Percentiles rank a stretch among this genome's conserved stretches.
Conservation (phyloP, 1,284 basidiomycete genomes). For the Marasmius sp. region DNA sequence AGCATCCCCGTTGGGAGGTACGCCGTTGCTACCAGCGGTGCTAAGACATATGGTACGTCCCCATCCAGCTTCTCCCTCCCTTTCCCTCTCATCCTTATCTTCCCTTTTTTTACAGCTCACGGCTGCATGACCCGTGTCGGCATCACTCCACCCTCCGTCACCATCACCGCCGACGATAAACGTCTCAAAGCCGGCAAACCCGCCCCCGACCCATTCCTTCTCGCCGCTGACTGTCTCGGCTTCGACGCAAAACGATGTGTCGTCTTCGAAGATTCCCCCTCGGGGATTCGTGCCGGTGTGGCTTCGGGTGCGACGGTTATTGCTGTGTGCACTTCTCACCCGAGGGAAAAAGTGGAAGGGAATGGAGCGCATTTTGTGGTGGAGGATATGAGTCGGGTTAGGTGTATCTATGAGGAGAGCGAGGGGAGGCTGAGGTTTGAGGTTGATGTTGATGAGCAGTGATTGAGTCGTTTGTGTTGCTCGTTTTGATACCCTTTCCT, state of each 20-base stretch:
- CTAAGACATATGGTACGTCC: constrained; percentile 63
- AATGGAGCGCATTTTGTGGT: constrained; percentile 70
- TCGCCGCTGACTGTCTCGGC: constrained; percentile 72
- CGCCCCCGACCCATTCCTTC: constrained; percentile 72
- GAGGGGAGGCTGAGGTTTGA: no score
- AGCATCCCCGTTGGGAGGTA: constrained; percentile 67
- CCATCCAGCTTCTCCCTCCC: constrained; percentile 3
- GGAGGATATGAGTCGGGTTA: constrained; percentile 57
- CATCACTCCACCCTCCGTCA: constrained; percentile 69
- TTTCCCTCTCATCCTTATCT: constrained; percentile 11
- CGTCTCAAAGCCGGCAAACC: constrained; percentile 67
- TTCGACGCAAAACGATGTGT: constrained; percentile 57
- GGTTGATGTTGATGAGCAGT: no score
- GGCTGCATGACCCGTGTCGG: constrained; percentile 73
- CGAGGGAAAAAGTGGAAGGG: constrained; percentile 51
- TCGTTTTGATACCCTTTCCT: no score
- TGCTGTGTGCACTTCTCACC: constrained; percentile 72
- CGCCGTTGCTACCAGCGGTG: constrained; percentile 76
- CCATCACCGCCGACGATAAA: constrained; percentile 78
- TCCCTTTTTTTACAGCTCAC: constrained; percentile 54
- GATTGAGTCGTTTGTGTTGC: no score
- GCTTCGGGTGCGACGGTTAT: constrained; percentile 74
- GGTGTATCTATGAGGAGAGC: constrained; percentile 23
- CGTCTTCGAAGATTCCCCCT: constrained; percentile 63
- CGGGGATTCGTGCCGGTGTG: constrained; percentile 71